Evolutionary conservation across 495 filamentous ascomycete genomes (phyloP).

Genomic region (Penicillium manginii): DNA sequence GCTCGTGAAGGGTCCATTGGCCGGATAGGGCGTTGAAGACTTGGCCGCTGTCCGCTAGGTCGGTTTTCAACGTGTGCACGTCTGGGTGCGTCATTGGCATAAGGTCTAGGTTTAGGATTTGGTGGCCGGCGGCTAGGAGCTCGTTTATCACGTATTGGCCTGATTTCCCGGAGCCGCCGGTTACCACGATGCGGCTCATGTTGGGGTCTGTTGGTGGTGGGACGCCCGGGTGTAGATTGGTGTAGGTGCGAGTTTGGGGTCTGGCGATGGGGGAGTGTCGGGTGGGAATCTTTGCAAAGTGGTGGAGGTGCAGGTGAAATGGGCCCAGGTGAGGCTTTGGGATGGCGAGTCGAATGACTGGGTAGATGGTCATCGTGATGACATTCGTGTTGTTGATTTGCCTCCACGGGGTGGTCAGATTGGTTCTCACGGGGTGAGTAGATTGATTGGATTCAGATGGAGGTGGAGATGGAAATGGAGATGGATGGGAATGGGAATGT

Average conservation of each 20-base stretch:
- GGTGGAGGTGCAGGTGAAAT: not conserved
- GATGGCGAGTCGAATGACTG: constrained; percentile 17
- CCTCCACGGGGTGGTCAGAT: not conserved
- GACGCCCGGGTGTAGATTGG: not conserved
- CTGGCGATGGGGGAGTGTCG: not conserved
- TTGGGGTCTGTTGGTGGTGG: not conserved
- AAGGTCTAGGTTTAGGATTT: constrained; percentile 62
- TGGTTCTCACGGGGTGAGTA: not conserved
- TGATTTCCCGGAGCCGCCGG: constrained; percentile 62
- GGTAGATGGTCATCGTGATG: constrained; percentile 28
- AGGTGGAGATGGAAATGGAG: not conserved
- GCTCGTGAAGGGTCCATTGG: constrained; percentile 52
- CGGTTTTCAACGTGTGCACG: constrained; percentile 60
- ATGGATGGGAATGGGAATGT: not conserved
- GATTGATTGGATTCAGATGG: not conserved
- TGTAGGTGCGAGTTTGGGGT: not conserved
- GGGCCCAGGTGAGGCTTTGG: not conserved
- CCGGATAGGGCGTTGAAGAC: constrained; percentile 60
- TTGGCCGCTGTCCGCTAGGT: constrained; percentile 62
- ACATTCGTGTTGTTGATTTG: constrained; percentile 16
- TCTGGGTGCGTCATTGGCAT: constrained; percentile 38
- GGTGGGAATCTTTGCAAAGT: not conserved
- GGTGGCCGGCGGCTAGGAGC: constrained; percentile 54
- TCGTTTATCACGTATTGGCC: constrained; percentile 60
- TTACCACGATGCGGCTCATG: constrained; percentile 55